Evolutionary conservation across 2,329 filamentous ascomycete species (phyloP).

Genomic region (Blastomyces silverae): DNA sequence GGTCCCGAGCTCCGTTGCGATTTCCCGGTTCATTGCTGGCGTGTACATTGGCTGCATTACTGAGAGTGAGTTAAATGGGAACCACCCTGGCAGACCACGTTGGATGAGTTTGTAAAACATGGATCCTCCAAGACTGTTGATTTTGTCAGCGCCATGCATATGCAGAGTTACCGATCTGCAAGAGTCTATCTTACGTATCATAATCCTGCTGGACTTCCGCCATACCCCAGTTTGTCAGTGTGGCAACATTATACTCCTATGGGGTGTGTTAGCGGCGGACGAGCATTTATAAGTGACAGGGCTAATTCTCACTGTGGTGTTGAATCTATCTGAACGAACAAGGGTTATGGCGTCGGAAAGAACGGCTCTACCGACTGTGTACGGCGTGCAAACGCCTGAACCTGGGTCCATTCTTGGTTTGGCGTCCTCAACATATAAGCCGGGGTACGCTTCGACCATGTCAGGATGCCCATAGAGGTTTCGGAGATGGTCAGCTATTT

Average conservation of each 20-base stretch:
- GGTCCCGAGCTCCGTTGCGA: slow-evolving; percentile 23
- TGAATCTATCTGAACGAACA: slow-evolving; percentile 38
- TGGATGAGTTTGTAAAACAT: slow-evolving; percentile 28
- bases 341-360: slow-evolving; percentile 40
- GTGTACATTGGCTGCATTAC: slow-evolving; percentile 27
- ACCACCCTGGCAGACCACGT: slow-evolving; percentile 27
- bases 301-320: slow-evolving; percentile 28
- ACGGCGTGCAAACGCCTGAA: slow-evolving; percentile 32
- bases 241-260: slow-evolving; percentile 32
- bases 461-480: slow-evolving; percentile 58
- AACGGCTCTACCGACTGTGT: slow-evolving; percentile 34
- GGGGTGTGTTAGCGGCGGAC: slow-evolving; percentile 3
- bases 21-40: slow-evolving; percentile 24
- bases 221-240: slow-evolving; percentile 37
- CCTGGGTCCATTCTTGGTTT: slow-evolving; percentile 33
- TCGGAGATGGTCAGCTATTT: slow-evolving; percentile 51
- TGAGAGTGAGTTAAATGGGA: slow-evolving; percentile 25
- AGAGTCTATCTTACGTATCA: slow-evolving; percentile 17
- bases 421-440: slow-evolving; percentile 47
- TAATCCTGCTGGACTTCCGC: slow-evolving; percentile 31
- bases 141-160: slow-evolving; percentile 2
- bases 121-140: slow-evolving; percentile 23
- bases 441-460: slow-evolving; percentile 62
- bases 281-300: background rate
- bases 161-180: background rate